Base-by-base conservation (phyloP, 2,329 filamentous ascomycete species). In the Colletotrichum sp. region DNA sequence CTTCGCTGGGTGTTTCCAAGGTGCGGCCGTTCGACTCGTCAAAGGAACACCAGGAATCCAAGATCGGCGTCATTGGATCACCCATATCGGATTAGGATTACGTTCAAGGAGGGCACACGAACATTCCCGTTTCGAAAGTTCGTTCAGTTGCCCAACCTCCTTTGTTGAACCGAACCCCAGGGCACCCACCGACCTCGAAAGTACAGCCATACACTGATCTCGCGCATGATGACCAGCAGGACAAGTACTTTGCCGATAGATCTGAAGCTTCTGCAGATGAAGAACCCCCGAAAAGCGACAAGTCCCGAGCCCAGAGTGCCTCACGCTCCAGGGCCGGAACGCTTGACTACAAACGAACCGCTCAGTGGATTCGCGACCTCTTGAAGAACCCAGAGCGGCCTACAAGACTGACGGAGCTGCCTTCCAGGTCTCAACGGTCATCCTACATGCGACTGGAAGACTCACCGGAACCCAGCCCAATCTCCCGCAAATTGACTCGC, bases 321-420 rank as follows among this genome's bases (percentile, higher is more conserved):
- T 81, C 83, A 18, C 76, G 80, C 15, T 72, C 75, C 12, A 62
- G 9, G 77, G 78, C 32, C 82, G 55, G 83, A 13, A 69, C 84
- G 2, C 69, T 85, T 18, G 80, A 85, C 72, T 84, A 84, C 70
- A 81, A 79, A 26, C 80, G 83, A 30, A 84, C 84, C 13, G 77
- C 80, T 10, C 78, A 81, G 30, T 86, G 84, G 85, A 77, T 86
- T 10, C 82, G 80, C 26, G 80, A 80, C 18, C 72, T 85, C 12
- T 68, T 84, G n/a, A 79, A 69, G n/a, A 73, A 79, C 52, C 80
- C 80, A 8, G 81, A 81, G 8, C 79, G 82, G 24, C 76, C 75
- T 9, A 71, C 82, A 16, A 81, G 75, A 49, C 79, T 83, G 32
- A 85, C 84, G 15, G 79, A 80, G 24, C 78, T 79, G 9, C 82